A percentile compares a stretch with the other conserved stretches of the same genome.
Evolutionary conservation across 2,329 filamentous ascomycete species (phyloP).

Genomic region (Parastagonospora avenae): DNA sequence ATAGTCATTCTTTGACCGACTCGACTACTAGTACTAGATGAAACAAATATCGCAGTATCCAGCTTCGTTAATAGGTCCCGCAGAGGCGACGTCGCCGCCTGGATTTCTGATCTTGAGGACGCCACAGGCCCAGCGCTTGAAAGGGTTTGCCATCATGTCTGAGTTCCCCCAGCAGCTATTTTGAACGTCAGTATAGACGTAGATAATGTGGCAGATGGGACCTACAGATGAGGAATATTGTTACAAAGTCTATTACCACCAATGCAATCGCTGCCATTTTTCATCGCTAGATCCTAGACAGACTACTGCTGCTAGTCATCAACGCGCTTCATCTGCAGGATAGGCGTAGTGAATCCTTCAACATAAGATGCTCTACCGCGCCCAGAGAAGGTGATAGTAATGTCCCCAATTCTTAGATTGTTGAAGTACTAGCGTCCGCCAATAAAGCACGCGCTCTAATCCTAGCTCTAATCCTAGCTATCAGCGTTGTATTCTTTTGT

Average conservation of each 20-base stretch:
- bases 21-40: constrained; percentile 11
- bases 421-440: constrained; percentile 9
- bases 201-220: too few relatives aligned
- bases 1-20: constrained; percentile 9
- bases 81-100: constrained; percentile 5
- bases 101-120: constrained; percentile 10
- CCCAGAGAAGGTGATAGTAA: constrained; percentile 11
- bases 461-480: too few relatives aligned
- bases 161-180: not conserved
- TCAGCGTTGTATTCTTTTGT: constrained; percentile 8
- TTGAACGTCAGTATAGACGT: too few relatives aligned
- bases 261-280: not conserved
- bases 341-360: constrained; percentile 9
- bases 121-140: constrained; percentile 10
- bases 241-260: too few relatives aligned
- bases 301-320: constrained; percentile 6
- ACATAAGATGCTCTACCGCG: constrained; percentile 4
- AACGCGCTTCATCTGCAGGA: constrained; percentile 9
- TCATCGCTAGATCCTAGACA: too few relatives aligned
- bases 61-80: constrained; percentile 6
- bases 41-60: constrained; percentile 10
- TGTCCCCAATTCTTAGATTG: constrained; percentile 12
- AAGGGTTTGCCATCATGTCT: not conserved
- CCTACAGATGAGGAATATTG: too few relatives aligned
- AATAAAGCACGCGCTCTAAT: constrained; percentile 11